Evolutionary conservation across 2,329 filamentous ascomycete genomes (phyloP).

Genomic region (Fusarium setosum): DNA sequence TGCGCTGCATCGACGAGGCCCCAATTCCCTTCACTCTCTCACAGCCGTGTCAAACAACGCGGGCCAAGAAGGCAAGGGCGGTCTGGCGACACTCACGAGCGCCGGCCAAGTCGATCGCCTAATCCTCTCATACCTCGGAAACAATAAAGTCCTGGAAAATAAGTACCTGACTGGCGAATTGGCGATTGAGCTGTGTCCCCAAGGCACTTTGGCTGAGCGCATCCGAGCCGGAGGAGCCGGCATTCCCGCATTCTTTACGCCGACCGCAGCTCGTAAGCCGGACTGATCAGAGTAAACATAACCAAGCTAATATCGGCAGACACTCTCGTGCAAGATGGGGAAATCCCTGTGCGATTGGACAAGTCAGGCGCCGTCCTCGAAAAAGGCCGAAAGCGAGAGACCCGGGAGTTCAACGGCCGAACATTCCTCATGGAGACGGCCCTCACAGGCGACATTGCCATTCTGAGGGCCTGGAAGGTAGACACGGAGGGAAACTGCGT

Average conservation of each 20-base stretch:
- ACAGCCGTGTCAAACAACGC: constrained; percentile 87
- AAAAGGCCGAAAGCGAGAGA: constrained; percentile 74
- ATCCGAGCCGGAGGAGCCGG: constrained; percentile 79
- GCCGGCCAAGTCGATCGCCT: constrained; percentile 78
- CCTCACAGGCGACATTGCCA: constrained; percentile 80
- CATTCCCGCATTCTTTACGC: constrained; percentile 85
- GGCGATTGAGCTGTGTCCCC: constrained; percentile 80
- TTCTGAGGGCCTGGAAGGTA: constrained; percentile 80
- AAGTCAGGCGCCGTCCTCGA: constrained; percentile 70
- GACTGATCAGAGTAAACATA: neutral
- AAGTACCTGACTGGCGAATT: constrained; percentile 81
- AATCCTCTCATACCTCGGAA: constrained; percentile 80
- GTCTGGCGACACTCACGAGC: constrained; percentile 75
- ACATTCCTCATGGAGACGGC: constrained; percentile 83
- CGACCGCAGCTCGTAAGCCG: constrained; percentile 73
- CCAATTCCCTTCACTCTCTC: constrained; percentile 71
- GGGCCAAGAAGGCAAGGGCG: constrained; percentile 74
- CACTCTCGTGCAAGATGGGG: constrained; percentile 74
- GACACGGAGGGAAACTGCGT: constrained; percentile 83
- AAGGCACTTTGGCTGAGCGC: constrained; percentile 79
- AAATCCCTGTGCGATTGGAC: constrained; percentile 73
- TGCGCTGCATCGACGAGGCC: constrained; percentile 70
- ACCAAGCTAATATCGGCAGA: constrained; percentile 50
- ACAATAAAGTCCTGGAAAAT: constrained; percentile 80
- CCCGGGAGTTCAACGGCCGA: constrained; percentile 77